Conservation (phyloP, 768 basidiomycete species). For the Mycena amicta region DNA sequence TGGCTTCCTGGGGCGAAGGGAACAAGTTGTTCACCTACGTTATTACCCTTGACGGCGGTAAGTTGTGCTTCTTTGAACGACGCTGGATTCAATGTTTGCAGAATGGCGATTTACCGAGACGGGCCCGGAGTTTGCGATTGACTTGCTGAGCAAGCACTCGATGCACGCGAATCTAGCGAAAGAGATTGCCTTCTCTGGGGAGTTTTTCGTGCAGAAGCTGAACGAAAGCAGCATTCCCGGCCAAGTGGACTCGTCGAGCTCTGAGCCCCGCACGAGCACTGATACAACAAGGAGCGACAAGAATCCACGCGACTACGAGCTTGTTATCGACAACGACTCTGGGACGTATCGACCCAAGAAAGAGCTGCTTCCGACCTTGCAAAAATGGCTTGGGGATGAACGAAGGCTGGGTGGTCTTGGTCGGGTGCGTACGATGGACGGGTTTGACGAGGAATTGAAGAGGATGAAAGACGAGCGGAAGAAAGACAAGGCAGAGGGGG, state of each 20-base stretch:
- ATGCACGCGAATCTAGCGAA: slow-evolving; percentile 48
- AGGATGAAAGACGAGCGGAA: slow-evolving; percentile 12
- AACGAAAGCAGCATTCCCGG: slow-evolving; percentile 9
- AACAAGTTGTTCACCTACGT: slow-evolving; percentile 49
- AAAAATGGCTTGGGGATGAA: slow-evolving; percentile 35
- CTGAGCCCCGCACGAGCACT: neutral
- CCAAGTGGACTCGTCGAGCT: neutral
- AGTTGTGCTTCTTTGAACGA: neutral
- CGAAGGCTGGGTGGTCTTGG: slow-evolving; percentile 41
- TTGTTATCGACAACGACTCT: slow-evolving; percentile 50
- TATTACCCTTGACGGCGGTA: slow-evolving; percentile 41
- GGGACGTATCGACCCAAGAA: slow-evolving; percentile 48
- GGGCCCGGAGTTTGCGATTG: slow-evolving; percentile 45
- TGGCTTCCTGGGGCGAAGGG: slow-evolving; percentile 43
- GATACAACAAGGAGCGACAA: neutral
- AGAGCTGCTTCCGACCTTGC: slow-evolving; percentile 39
- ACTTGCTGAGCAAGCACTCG: slow-evolving; percentile 47
- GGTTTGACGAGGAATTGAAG: slow-evolving; percentile 37
- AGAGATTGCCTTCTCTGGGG: slow-evolving; percentile 47
- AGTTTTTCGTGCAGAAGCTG: slow-evolving; percentile 36
- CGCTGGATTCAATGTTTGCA: neutral
- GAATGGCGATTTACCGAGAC: slow-evolving; percentile 50
- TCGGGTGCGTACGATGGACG: slow-evolving; percentile 37
- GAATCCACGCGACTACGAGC: slow-evolving; percentile 42
- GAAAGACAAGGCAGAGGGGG: slow-evolving; percentile 36